Percentiles rank a stretch among this genome's conserved stretches.
Evolutionary conservation across 148 eudicot genomes (phyloP).

Genomic region (Chenopodium quinoa): DNA sequence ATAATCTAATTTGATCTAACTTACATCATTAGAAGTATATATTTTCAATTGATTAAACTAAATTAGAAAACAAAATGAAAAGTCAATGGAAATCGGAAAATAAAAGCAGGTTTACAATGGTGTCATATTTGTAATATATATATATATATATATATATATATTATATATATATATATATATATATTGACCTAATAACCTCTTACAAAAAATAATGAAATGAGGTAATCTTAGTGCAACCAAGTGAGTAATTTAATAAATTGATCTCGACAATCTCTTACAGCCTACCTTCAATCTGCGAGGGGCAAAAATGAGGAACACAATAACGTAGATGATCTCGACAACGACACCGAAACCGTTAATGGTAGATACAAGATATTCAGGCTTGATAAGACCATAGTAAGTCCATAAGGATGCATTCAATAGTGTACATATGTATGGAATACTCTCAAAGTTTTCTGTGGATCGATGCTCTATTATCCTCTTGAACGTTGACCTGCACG

Average conservation of each 20-base stretch:
- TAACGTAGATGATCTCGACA: constrained; percentile 40
- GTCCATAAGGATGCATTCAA: constrained; percentile 50
- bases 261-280: no score
- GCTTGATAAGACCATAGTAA: constrained; percentile 49
- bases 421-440: constrained; percentile 56
- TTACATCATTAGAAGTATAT: no score
- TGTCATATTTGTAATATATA: no score
- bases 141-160: no score
- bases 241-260: no score
- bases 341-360: constrained; percentile 51
- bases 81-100: neutral
- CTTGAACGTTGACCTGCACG: constrained; percentile 49
- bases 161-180: no score
- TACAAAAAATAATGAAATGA: no score
- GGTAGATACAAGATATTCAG: constrained; percentile 50
- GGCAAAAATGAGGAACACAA: constrained; percentile 43
- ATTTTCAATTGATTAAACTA: no score
- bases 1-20: no score
- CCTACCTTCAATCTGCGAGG: constrained; percentile 33
- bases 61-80: neutral
- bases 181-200: no score
- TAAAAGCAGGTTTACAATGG: no score
- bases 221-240: no score
- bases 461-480: constrained; percentile 41
- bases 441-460: constrained; percentile 52